Evolutionary conservation across 176 grass and related monocot genomes (phyloP), one percentile per base, ranked within the genome.

Genomic region (Luzula sylvatica): DNA sequence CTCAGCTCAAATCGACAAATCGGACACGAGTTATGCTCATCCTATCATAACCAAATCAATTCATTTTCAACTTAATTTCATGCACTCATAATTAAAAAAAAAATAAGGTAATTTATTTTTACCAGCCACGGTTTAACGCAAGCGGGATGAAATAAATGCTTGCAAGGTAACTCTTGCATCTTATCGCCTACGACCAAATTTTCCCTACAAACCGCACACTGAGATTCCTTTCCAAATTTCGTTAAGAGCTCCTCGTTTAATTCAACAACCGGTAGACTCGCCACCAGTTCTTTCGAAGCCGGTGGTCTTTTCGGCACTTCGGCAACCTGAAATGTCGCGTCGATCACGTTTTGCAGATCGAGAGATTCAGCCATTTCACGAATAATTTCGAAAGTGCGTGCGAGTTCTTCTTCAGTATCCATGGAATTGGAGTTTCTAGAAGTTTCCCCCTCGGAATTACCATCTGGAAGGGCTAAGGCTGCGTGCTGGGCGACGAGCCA

Each of bases 131-230:
- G 85, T 46, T 90, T 90, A 56, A 90, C 71, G 65, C 92, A 98
- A 1, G 72, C 81, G 39, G 92, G 85, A 64, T 98, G 92, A 73
- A 98, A 98, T 48, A 87, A 78, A 86, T 98, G 92, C 78, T 98
- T 86, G 81, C 92, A 98, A 13, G 92, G 92, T 26, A 98, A 68
- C 69, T 98, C 85, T 82, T 90, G 92, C 92, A 98, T 86, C 65
- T 87, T 90, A 76, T 87, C 85, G 29, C 70, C 68, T 44, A 83
- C 55, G 21, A 55, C 69, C 65, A 98, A 73, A 68, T 86, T 98
- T 58, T 96, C 92, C 11, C 78, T 77, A 79, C 85, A 96, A 67
- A 96, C 92, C 50, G 92, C 85, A 50, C 92, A 98, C 56, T 98
- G 50, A 2, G 92, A 85, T 71, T 90, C 85, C 1, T 44, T 73